Percentiles rank a stretch among this genome's conserved stretches.
Conservation (phyloP, 495 filamentous ascomycete genomes). For the Neurospora sp. region DNA sequence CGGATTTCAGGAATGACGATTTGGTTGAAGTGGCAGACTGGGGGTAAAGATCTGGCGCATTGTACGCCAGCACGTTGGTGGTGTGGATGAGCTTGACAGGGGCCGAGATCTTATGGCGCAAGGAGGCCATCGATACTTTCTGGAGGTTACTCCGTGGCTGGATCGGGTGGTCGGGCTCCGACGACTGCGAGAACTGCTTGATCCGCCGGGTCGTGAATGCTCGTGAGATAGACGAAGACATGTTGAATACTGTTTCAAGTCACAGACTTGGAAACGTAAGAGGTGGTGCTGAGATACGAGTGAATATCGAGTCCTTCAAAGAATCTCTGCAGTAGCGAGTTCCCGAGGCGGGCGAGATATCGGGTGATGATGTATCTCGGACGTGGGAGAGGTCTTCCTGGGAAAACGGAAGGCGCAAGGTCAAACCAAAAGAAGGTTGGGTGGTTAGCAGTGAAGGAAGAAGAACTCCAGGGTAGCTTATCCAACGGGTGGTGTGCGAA, state of each 20-base stretch:
- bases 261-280: not conserved
- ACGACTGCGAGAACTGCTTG: slow-evolving; percentile 33
- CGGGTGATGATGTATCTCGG: not conserved
- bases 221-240: slow-evolving; percentile 44
- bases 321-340: not conserved
- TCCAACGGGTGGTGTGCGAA: not conserved
- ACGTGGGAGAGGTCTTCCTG: not conserved
- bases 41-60: slow-evolving; percentile 69
- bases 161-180: slow-evolving; percentile 14
- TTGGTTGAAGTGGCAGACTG: slow-evolving; percentile 46
- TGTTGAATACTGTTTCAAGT: not conserved
- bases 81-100: slow-evolving; percentile 84
- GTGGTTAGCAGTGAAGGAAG: not conserved
- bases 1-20: slow-evolving; percentile 40
- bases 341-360: not conserved
- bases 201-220: slow-evolving; percentile 53
- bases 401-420: not conserved
- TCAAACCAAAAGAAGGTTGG: not conserved
- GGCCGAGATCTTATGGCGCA: slow-evolving; percentile 67
- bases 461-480: not conserved
- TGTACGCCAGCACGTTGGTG: slow-evolving; percentile 92
- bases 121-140: slow-evolving; percentile 25
- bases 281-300: not conserved
- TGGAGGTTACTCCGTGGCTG: slow-evolving; percentile 39
- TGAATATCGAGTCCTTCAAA: not conserved